These are phyloP conservation scores for Plenodomus biglobosus DNA, from an alignment of 2,329 filamentous ascomycete species.

Conservation along the genomic window DNA sequence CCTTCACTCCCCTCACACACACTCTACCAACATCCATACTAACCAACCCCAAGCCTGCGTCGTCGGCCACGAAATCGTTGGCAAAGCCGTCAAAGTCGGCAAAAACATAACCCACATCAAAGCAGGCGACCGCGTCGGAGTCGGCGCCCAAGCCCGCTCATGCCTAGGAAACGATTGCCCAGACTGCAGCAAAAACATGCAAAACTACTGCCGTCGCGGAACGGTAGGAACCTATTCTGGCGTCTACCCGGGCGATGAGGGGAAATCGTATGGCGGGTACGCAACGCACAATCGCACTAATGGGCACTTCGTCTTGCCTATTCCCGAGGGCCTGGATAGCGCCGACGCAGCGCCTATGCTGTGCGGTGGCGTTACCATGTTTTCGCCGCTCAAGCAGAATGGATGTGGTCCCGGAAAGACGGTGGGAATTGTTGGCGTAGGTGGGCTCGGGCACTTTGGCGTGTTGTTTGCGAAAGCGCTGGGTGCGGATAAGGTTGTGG, in stretches of 20 bases:
- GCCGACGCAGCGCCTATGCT: slow-evolving; percentile 73
- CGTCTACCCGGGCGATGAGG: slow-evolving; percentile 56
- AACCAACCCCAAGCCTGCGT: slow-evolving; percentile 39
- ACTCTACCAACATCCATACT: neutral
- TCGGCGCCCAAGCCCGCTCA: slow-evolving; percentile 52
- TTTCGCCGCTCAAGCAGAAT: slow-evolving; percentile 73
- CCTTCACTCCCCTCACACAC: neutral
- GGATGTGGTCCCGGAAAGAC: slow-evolving; percentile 75
- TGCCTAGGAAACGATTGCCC: slow-evolving; percentile 48
- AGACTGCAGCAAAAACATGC: slow-evolving; percentile 51
- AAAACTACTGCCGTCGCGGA: slow-evolving; percentile 52
- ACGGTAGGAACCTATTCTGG: slow-evolving; percentile 49
- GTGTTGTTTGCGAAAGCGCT: slow-evolving; percentile 71
- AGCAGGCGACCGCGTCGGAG: slow-evolving; percentile 61
- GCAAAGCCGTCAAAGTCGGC: slow-evolving; percentile 43
- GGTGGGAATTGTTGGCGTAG: slow-evolving; percentile 72
- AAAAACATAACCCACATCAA: slow-evolving; percentile 55
- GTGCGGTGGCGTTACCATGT: slow-evolving; percentile 79
- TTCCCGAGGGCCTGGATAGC: slow-evolving; percentile 68
- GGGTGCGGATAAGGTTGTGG: slow-evolving; percentile 66
- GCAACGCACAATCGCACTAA: slow-evolving; percentile 68
- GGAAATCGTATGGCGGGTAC: slow-evolving; percentile 64
- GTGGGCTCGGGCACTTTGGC: slow-evolving; percentile 73
- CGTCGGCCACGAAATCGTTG: slow-evolving; percentile 48
- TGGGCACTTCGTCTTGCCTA: slow-evolving; percentile 71